Evolutionary conservation across 2,329 filamentous ascomycete species (phyloP), one percentile per base, ranked within the genome.

Genomic region (Fusarium ramigenum): DNA sequence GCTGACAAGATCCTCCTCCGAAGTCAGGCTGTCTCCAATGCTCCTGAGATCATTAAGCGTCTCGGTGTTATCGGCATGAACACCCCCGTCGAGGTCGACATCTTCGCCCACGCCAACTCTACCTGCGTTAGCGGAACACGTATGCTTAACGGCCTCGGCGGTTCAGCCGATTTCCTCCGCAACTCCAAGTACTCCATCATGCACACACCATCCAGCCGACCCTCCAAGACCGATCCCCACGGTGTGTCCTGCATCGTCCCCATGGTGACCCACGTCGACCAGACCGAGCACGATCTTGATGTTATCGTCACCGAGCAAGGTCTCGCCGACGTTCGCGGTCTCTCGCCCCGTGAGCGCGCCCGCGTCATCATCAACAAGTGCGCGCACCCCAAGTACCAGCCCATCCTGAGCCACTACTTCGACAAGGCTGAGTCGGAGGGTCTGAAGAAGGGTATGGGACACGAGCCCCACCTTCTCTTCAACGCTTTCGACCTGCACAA

Each of bases 31-130:
- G 93, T 97, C 15, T 95, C 93, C 79, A 97, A 97, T 87, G 93
- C 91, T 6, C 94, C 94, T 67, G 94, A 97, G 84, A 95, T 97
- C 84, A 97, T 97, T 85, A 90, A 93, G 62, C 90, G 94, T 32
- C 87, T 97, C 3, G 94, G 94, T 69, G 91, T 95, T 75, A 97
- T 97, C 77, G 94, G 93, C 81, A 97, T 97, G 94, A 97, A 97
- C 88, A 97, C 94, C 0, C 94, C 94, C 28, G 93, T 97, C 52
- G 95, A 97, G 84, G 94, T 97, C 21, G 95, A 97, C 84, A 97
- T 97, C 79, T 97, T 97, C 84, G 95, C 94, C 5, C 94, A 97
- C 84, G 95, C 95, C 77, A 97, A 97, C 89, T 92, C 89, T 70
- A 97, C 94, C 61, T 95, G 93, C 79, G 94, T 97, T 28, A 94